Evolutionary conservation across 192 early-diverging fungal genomes (phyloP), one percentile per base, ranked within the genome.

Genomic region (Kickxella alabastrina): DNA sequence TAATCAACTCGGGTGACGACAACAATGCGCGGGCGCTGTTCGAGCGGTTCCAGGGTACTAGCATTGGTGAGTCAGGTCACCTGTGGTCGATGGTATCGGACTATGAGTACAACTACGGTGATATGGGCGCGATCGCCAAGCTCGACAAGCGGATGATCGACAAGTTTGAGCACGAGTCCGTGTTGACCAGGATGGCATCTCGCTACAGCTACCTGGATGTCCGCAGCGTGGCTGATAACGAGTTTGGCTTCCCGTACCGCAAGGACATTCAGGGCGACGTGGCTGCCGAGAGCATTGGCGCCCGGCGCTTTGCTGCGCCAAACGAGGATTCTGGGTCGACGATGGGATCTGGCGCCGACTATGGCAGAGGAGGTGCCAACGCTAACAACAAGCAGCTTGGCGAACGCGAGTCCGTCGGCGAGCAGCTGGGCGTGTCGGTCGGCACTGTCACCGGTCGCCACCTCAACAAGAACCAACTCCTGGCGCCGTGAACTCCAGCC

Each of bases 21-120:
- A 91, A 86, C 52, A 98, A 97, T 49, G 85, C 88, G 13, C 77
- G 90, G 25, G 91, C 95, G 1, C 49, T 94, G 53, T 95, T 95
- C 78, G 93, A 98, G 65, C 78, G 91, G 27, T 85, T 92, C n/a
- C 73, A 95, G 22, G 68, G 83, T 31, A 74, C 79, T 2, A 69
- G 87, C 46, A 79, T 85, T 14, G 67, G 83, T 8, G 83, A 87
- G 25, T 79, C 90, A 12, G 73, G 64, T 10, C 80, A 82, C 9
- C 77, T 98, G 9, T 98, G 95, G 95, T 58, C 75, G 32, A 86
- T 83, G 62, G 87, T 91, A 52, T 75, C 89, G 7, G 82, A 87
- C 22, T 92, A 92, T 61, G 92, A 94, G 59, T 87, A 81, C 68
- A 82, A 87, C 46, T 92, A 89, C 68, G 92, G 93, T 9, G 92